These are phyloP conservation scores for Eutrema salsugineum DNA, from an alignment of 441 rosid genomes.

Conservation along the genomic window DNA sequence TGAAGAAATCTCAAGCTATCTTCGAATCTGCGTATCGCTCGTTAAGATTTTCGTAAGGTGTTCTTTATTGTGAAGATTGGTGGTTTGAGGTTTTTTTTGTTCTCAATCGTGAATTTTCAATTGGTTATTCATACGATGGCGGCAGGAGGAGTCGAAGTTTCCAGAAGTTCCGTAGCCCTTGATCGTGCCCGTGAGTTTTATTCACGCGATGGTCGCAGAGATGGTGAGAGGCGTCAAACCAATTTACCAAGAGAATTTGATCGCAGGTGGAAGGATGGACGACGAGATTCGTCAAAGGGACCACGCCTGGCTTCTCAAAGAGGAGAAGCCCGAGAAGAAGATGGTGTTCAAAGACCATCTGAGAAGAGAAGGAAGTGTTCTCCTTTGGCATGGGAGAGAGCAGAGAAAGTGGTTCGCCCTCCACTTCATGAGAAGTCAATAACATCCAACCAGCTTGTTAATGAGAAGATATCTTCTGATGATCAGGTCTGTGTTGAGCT, in stretches of 20 bases:
- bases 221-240: conserved; percentile 23
- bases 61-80: background rate
- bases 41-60: conserved; percentile 1
- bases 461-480: conserved; percentile 6
- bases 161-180: conserved; percentile 46
- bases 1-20: background rate
- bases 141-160: conserved; percentile 65
- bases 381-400: conserved; percentile 37
- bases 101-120: background rate
- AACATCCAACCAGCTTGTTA: background rate
- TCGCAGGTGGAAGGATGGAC: conserved; percentile 26
- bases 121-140: conserved; percentile 66
- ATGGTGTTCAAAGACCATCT: conserved; percentile 32
- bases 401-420: conserved; percentile 30
- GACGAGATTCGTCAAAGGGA: background rate
- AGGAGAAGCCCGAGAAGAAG: conserved; percentile 19
- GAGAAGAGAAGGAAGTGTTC: conserved; percentile 68
- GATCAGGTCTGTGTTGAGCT: background rate
- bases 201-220: conserved; percentile 24
- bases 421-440: conserved; percentile 14
- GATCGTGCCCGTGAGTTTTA: conserved; percentile 28
- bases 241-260: conserved; percentile 9
- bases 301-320: background rate
- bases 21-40: background rate
- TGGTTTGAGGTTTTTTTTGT: background rate